phyloP scores from a whole-genome alignment of 2,329 filamentous ascomycete genomes.

The Diaporthe helianthi region DNA sequence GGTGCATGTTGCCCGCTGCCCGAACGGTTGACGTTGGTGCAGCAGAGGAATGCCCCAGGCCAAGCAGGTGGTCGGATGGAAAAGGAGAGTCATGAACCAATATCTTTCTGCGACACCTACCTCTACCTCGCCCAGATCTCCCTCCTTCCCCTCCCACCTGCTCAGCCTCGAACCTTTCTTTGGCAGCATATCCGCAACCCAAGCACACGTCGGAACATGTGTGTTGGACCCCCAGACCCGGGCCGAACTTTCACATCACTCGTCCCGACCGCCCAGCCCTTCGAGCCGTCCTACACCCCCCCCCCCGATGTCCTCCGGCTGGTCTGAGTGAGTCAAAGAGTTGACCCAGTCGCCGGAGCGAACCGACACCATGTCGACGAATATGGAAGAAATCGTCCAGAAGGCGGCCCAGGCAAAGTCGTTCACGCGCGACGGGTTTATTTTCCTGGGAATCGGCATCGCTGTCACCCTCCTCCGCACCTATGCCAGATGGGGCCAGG shows the following conservation, averaged over 20 bases:
- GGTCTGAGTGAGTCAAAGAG: neutral
- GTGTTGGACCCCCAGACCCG: neutral
- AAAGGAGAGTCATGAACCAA: slow-evolving; percentile 12
- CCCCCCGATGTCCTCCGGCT: slow-evolving; percentile 17
- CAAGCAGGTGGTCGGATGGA: neutral
- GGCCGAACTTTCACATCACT: neutral
- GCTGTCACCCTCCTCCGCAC: slow-evolving; percentile 46
- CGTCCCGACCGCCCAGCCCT: neutral
- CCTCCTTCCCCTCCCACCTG: neutral
- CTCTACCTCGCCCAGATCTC: neutral
- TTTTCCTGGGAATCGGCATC: slow-evolving; percentile 45
- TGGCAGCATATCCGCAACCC: neutral
- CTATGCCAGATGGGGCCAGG: slow-evolving; percentile 45
- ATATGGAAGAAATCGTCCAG: neutral
- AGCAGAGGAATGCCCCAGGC: neutral
- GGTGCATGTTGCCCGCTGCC: slow-evolving; percentile 1
- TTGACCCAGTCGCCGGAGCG: neutral
- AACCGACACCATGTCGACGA: slow-evolving; percentile 11
- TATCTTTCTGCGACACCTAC: neutral
- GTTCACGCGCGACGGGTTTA: slow-evolving; percentile 47
- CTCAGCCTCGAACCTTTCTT: neutral
- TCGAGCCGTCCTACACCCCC: no score
- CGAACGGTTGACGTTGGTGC: neutral
- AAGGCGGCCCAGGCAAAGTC: slow-evolving; percentile 12
- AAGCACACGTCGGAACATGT: neutral